Evolutionary conservation across 441 rosid species (phyloP), one percentile per base, ranked within the genome.

Genomic region (Populus trichocarpa): DNA sequence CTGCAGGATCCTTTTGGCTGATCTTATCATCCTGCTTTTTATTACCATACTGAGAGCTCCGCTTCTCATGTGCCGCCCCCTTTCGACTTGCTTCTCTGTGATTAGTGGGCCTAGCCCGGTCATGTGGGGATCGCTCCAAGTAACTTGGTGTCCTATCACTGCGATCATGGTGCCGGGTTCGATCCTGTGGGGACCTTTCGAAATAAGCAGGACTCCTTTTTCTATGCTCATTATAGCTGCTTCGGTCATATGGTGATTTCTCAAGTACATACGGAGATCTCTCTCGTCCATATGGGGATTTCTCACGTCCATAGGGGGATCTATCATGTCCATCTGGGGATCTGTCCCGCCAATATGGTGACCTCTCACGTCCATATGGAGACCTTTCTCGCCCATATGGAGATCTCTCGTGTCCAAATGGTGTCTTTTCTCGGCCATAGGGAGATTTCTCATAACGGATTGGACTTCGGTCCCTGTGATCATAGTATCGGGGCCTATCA

Each of bases 391-490:
- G 86, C 30, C 64, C 79, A 84, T 78, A 78, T 0, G 88, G 86
- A 13, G 91, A 86, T 71, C 46, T 85, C 8, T 88, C 86, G 5
- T 77, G 88, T 63, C 80, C 57, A 81, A 81, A 83, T 2, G 93
- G 89, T 22, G 94, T 84, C 82, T 80, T 88, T 61, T 85, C 88
- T 3, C 81, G 81, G 11, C 72, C 23, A 74, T 74, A 78, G 0
- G 88, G 89, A 64, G 89, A 91, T 69, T 92, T 91, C 79, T 93
- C 97, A 5, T 87, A 85, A 30, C 83, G 90, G 35, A 81, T 57
- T 9, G 98, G 96, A 83, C 96, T 94, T 83, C 91, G 80, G 16
- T 89, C 97, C 81, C 93, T 82, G 81, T 88, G 85, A 80, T 89
- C 98, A 82, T 89, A 80, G 80, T 87, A 88, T 72, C 97, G 89